phyloP scores from a whole-genome alignment of 78 protist genomes.

The Chrysochromulina tobinii region DNA sequence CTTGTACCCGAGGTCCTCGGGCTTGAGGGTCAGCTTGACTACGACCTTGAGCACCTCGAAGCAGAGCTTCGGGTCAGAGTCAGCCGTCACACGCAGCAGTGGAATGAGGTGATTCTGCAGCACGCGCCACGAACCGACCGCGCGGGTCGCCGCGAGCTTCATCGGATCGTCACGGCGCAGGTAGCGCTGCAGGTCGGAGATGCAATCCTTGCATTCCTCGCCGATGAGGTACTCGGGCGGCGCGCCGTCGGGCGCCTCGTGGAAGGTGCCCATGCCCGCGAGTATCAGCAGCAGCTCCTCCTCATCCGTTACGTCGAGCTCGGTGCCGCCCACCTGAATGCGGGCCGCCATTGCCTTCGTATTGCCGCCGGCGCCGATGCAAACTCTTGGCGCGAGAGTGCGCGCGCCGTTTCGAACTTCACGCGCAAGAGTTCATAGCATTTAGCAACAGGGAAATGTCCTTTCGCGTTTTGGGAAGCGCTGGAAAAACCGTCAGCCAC shows the following conservation, averaged over 20 bases:
- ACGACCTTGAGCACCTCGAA: neutral
- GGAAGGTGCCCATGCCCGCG: neutral
- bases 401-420: no score
- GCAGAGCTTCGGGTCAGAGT: neutral
- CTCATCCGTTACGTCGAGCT: neutral
- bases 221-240: neutral
- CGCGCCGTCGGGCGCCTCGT: neutral
- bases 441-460: no score
- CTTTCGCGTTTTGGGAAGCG: no score
- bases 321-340: neutral
- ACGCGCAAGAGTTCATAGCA: no score
- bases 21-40: conserved; percentile 16
- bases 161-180: conserved; percentile 17
- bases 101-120: conserved; percentile 3
- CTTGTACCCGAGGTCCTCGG: neutral
- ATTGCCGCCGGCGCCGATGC: no score
- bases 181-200: conserved; percentile 8
- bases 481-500: no score
- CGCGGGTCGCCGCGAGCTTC: neutral
- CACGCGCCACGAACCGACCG: neutral
- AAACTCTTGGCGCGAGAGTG: no score
- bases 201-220: neutral
- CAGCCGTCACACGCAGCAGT: neutral
- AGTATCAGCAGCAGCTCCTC: conserved; percentile 12
- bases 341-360: no score